Base-by-base conservation (phyloP, 2,329 filamentous ascomycete genomes). In the Verruconis gallopava region DNA sequence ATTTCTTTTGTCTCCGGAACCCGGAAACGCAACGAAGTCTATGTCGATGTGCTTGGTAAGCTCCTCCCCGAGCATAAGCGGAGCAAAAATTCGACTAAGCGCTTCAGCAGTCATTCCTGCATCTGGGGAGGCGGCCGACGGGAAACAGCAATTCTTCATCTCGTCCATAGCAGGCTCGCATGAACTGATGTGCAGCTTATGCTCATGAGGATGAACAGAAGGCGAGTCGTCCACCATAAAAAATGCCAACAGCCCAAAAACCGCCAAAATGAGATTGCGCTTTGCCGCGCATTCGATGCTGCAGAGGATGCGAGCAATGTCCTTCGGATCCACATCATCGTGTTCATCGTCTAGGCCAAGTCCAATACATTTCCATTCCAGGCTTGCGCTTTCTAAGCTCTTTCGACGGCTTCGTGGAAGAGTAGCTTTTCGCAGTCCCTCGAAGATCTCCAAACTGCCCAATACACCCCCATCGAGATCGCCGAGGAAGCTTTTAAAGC, bases 381-480 rank as follows among this genome's bases (percentile, higher is more conserved):
- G 19, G 17, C 17, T 19, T 9, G 21, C 20, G 17, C 32, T 37
- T n/a, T 39, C 20, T 34, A 22, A 37, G 5, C 20, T 30, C 21
- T 38, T 43, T 3, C 18, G 14, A 18, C 37, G 28, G 14, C 19
- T 5, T 30, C 17, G 35, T 15, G 42, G 42, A n/a, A 39, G 21
- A 2, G 44, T 13, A 13, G 81, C 75, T 9, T 71, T 70, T 6
- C 79, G 68, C 11, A 83, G 54, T 0, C 73, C 69, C 46, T 81
- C 74, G 42, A 81, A 79, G 0, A 81, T 54, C 1, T 65, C 55
- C 12, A 79, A 51, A 1, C 75, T 77, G 3, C 79, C 79, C 1
- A 83, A 60, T 32, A 83, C 75, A 0, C 79, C 79, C 0, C 77
- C 77, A 0, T 77, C 77, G 0, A 83, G 55, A 1, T 72, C 72